Evolutionary conservation across 805 yeast species (phyloP), one percentile per base, ranked within the genome.

Genomic region (Candida arabinofermentans): DNA sequence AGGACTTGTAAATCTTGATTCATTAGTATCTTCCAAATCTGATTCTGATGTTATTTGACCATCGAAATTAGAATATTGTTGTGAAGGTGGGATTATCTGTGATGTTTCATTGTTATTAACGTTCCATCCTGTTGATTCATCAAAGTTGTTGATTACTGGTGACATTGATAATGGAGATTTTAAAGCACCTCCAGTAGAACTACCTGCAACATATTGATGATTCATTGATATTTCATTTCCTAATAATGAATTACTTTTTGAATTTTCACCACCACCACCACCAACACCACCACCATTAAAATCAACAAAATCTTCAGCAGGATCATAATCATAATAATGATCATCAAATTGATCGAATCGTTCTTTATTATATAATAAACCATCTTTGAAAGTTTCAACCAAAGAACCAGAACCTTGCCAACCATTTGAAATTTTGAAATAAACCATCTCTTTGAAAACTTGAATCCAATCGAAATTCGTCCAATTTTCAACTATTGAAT

Each of bases 381-480:
- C 66, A 16, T 61, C 60, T 43, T 49, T 54, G 48, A 56, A 57
- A 2, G 59, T 51, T 21, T 61, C 66, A 21, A 59, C 57, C 19
- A 59, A 38, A 14, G 56, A 55, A 3, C 66, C 65, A n/a, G 66
- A 53, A 18, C 69, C 68, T 26, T 55, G 54, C 62, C 64, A 63
- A 24, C 69, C 67, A 27, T 64, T 60, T 3, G 59, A 49, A 41
- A 65, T 48, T 37, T 62, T 55, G 40, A 55, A 54, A 32, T 33
- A 50, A 34, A 64, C 56, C 58, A 65, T 52, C 40, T 65, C 69
- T 47, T 65, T 65, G 52, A 61, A 64, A 19, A 63, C 68, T 42
- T 53, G 62, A 34, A 48, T 42, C 70, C 70, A 65, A 39, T 65
- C 69, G 39, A 46, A 45, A 19, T 46, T 46, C 9, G 44, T 35